Percentiles rank a stretch among this genome's conserved stretches.
phyloP scores from a whole-genome alignment of 1,284 basidiomycete species.

The Lentinus polychrous region DNA sequence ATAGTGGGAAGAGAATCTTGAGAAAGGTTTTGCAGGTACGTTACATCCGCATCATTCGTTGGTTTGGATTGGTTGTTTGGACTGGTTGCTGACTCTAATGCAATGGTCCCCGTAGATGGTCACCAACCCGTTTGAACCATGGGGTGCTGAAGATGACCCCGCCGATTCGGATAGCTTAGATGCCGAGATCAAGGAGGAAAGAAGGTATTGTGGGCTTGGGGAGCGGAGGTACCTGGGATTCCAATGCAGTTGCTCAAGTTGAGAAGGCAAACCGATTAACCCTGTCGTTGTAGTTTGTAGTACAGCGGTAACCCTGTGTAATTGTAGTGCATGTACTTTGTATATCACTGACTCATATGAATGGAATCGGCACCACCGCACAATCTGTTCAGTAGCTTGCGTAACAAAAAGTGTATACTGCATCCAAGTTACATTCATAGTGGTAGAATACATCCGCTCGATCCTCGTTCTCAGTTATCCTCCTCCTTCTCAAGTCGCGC shows the following conservation, averaged over 20 bases:
- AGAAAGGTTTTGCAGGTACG: conserved; percentile 70
- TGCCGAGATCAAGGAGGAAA: conserved; percentile 64
- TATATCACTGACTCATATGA: too few relatives aligned
- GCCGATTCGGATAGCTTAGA: conserved; percentile 36
- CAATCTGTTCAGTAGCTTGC: too few relatives aligned
- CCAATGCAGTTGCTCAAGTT: conserved; percentile 91
- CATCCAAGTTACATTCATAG: too few relatives aligned
- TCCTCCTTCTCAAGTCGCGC: conserved; percentile 59
- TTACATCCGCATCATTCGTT: conserved; percentile 17
- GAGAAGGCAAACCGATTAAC: not conserved
- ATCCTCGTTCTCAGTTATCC: too few relatives aligned
- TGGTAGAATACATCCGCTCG: not conserved
- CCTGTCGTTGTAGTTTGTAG: too few relatives aligned
- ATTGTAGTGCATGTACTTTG: too few relatives aligned
- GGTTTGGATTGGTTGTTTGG: conserved; percentile 2
- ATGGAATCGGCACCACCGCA: too few relatives aligned
- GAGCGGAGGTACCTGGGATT: conserved; percentile 76
- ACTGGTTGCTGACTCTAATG: conserved; percentile 10
- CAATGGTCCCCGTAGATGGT: conserved; percentile 54
- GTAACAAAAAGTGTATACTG: too few relatives aligned
- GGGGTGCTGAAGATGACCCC: conserved; percentile 61
- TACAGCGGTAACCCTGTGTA: too few relatives aligned
- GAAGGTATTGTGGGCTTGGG: conserved; percentile 74
- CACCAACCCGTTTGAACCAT: conserved; percentile 69
- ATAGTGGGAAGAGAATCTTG: conserved; percentile 54